Base-by-base conservation (phyloP, 306 rosid species). In the Fragaria ananassa region DNA sequence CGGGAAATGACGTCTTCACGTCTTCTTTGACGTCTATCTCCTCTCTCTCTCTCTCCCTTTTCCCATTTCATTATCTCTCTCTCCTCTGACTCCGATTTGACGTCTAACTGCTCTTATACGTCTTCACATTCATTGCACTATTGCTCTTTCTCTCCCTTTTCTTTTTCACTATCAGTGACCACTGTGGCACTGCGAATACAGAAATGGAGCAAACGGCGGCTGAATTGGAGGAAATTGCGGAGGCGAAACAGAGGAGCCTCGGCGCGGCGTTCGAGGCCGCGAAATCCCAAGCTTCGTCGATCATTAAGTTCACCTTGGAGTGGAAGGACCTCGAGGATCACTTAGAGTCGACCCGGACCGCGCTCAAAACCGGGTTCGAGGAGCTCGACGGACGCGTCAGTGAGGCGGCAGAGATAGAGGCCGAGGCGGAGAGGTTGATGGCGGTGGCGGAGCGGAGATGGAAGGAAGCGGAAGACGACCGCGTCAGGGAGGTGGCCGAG, bases 241-340 rank as follows among this genome's bases (percentile, higher is more conserved):
- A 54, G 66, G 21, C 34, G 66, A 72, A 54, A 46, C 76, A 72
- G 76, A 72, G 76, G 50, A 72, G 66, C 6, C 76, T 72, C 10
- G 7, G 35, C 66, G 15, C 60, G 17, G 35, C 76, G 17, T 56
- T 35, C 66, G 66, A 72, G 37, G 13, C 72, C 47, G 35, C 81
- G 23, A 80, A 74, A 1, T 34, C 77, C 1, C 79, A 86, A 35
- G 87, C 89, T 37, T 46, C 83, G 5, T 63, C 83, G 1, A 12
- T 86, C 21, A 27, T 81, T 17, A 17, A 50, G 19, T 72, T 72
- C 64, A 9, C 76, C 6, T 13, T 51, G 64, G 65, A 72, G n/a
- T 72, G 76, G 76, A 53, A 53, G 64, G 49, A 72, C 2, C 64
- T 72, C 8, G 64, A 72, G 21, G 49, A 51, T 3, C 39, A 54